Base-by-base conservation (phyloP, 805 yeast genomes). In the Yamadazyma takamatsuzukensis region DNA sequence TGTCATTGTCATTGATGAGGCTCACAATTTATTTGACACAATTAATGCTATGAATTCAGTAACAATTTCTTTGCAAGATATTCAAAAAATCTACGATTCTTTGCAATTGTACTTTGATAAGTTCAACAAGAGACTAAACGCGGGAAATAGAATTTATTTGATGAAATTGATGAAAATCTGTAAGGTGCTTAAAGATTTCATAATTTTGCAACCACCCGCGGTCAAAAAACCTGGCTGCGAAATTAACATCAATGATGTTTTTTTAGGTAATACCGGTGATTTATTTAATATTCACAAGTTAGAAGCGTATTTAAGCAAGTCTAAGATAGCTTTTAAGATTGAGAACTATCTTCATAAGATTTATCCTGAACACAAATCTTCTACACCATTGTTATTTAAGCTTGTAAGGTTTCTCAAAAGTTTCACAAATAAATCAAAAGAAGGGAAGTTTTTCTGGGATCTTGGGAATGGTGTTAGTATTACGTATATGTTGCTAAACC, bases 1-100 rank as follows among this genome's bases (percentile, higher is more conserved):
- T 1, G 71, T 89, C 2, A 76, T 90, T 0, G 73, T 90, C 4
- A 79, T 89, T 17, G 97, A 89, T 54, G 97, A 89, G 52, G 97
- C 97, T 0, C 97, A 89, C 51, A 89, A 89, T 51, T 59, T 89
- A 26, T 51, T 87, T 18, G 96, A 88, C 44, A 78, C 89, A 0
- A 75, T 89, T 3, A 73, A 80, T 1, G 60, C 82, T 2, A 61
- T 90, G 40, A 72, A 82, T 47, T 85, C 96, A 0, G 69, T 78
- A 2, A 55, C 71, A 3, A 61, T 89, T 0, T 61, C 82, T 0
- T 45, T 64, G 1, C 31, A 44, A 0, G 86, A 83, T 19, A 59
- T 86, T 7, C 25, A 44, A 2, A 27, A 39, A 0, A 70, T 82
- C 4, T 56, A 68, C 13, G 44, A 44, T 2, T 78, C 83, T 0